A percentile compares a stretch with the other conserved stretches of the same genome.
Conservation (phyloP, 495 filamentous ascomycete species). For the Chaetomium fimeti region DNA sequence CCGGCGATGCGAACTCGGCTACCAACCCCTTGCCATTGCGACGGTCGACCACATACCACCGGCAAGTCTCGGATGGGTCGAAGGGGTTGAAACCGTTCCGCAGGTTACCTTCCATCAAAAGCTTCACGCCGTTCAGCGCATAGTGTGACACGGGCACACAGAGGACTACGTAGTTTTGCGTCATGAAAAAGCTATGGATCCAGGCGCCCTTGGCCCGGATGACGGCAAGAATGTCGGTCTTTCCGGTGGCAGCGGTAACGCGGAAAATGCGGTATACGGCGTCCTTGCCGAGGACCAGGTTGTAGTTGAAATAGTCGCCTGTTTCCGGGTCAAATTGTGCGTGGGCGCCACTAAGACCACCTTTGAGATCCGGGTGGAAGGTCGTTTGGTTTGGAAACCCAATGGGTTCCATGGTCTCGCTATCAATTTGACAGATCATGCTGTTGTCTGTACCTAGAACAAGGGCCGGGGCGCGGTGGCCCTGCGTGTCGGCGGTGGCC, state of each 20-base stretch:
- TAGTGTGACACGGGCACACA: slow-evolving; percentile 58
- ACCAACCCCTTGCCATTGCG: slow-evolving; percentile 53
- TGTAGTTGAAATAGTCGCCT: slow-evolving; percentile 78
- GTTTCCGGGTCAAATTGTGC: slow-evolving; percentile 65
- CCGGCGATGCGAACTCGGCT: slow-evolving; percentile 55
- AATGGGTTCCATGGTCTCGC: slow-evolving; percentile 68
- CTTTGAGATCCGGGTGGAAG: slow-evolving; percentile 66
- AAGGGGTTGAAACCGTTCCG: slow-evolving; percentile 56
- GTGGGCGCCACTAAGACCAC: slow-evolving; percentile 63
- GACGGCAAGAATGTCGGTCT: slow-evolving; percentile 68
- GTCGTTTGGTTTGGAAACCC: slow-evolving; percentile 53
- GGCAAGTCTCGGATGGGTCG: slow-evolving; percentile 50
- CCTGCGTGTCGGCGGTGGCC: not conserved
- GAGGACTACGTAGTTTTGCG: slow-evolving; percentile 62
- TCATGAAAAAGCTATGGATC: slow-evolving; percentile 72
- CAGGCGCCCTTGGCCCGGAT: slow-evolving; percentile 57
- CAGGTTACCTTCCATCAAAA: slow-evolving; percentile 58
- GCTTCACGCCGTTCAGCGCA: slow-evolving; percentile 47
- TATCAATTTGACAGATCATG: slow-evolving; percentile 59
- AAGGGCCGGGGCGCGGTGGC: slow-evolving; percentile 12
- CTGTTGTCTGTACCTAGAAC: slow-evolving; percentile 52
- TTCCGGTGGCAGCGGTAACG: slow-evolving; percentile 57
- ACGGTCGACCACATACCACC: slow-evolving; percentile 70
- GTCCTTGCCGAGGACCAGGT: slow-evolving; percentile 51
- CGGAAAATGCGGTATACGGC: slow-evolving; percentile 63